Conservation (phyloP, 768 basidiomycete genomes). For the Crassisporium funariophilum region DNA sequence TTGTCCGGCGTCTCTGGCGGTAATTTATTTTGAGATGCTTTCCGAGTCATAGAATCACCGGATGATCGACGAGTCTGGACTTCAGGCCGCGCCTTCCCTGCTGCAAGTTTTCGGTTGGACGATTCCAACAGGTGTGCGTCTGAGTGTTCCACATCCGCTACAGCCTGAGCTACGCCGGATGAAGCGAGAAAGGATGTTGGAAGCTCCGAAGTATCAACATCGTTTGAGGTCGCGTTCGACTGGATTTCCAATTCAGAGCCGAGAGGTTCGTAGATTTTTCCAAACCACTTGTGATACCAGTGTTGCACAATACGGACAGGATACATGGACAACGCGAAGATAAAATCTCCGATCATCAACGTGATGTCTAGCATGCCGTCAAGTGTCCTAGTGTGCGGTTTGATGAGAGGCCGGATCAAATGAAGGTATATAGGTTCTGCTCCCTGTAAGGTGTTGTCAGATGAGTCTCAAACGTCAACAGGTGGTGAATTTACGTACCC, state of each 20-base stretch:
- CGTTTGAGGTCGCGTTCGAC: slow-evolving; percentile 21
- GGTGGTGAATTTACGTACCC: slow-evolving; percentile 45
- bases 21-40: slow-evolving; percentile 1
- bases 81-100: too few species aligned
- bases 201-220: slow-evolving; percentile 21
- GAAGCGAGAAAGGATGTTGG: slow-evolving; percentile 23
- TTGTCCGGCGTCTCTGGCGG: not conserved
- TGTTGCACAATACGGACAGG: slow-evolving; percentile 37
- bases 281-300: slow-evolving; percentile 39
- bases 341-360: slow-evolving; percentile 65
- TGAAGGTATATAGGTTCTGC: slow-evolving; percentile 86
- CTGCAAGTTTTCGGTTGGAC: too few species aligned
- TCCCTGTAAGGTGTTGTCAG: slow-evolving; percentile 48
- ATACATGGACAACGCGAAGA: slow-evolving; percentile 43
- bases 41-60: slow-evolving; percentile 2
- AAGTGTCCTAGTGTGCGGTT: slow-evolving; percentile 68
- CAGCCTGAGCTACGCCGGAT: slow-evolving; percentile 6
- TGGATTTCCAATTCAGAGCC: slow-evolving; percentile 24
- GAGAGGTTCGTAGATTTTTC: slow-evolving; percentile 13
- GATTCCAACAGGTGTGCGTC: not conserved
- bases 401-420: slow-evolving; percentile 75
- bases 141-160: not conserved
- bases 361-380: slow-evolving; percentile 65
- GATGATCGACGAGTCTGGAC: slow-evolving; percentile 10
- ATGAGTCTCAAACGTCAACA: not conserved